Percentiles rank a stretch among this genome's conserved stretches.
These are phyloP conservation scores for Cavenderia fasciculata DNA, from an alignment of 78 protist species.

Conservation along the genomic window DNA sequence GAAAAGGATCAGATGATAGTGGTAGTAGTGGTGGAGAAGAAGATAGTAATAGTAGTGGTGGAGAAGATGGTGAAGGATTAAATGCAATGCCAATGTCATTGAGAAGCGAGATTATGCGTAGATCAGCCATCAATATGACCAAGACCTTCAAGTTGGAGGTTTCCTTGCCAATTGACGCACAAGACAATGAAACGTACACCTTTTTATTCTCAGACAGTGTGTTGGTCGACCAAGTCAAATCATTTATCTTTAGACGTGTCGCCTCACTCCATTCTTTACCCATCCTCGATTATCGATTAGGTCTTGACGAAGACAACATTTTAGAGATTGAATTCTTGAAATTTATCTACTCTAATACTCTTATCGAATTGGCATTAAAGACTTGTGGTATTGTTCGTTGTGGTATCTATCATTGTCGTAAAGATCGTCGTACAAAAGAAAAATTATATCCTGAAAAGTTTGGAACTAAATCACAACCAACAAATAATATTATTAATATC, in stretches of 20 bases:
- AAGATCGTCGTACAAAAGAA: conserved; percentile 30
- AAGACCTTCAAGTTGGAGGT: conserved; percentile 56
- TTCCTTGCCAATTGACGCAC: not conserved
- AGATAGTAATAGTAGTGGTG: not conserved
- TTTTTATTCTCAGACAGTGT: conserved; percentile 48
- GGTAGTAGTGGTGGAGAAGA: not conserved
- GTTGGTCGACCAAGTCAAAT: conserved; percentile 66
- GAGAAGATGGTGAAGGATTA: conserved; percentile 14
- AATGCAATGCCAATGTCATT: conserved; percentile 24
- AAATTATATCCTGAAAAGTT: conserved; percentile 32
- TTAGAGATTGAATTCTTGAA: conserved; percentile 69
- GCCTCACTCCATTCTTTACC: not conserved
- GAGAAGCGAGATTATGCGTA: conserved; percentile 51
- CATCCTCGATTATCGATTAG: conserved; percentile 34
- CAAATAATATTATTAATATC: not conserved
- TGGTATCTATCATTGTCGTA: conserved; percentile 60
- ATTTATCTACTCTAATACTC: conserved; percentile 46
- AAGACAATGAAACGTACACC: conserved; percentile 14
- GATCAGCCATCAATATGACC: conserved; percentile 11
- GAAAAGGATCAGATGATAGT: not conserved
- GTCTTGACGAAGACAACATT: conserved; percentile 59
- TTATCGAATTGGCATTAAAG: conserved; percentile 37
- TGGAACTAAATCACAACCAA: not conserved
- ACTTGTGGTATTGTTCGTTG: conserved; percentile 50
- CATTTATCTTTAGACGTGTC: conserved; percentile 20